Evolutionary conservation across 108 stramenopile species (phyloP).

Genomic region (Chaetoceros tenuissimus): DNA sequence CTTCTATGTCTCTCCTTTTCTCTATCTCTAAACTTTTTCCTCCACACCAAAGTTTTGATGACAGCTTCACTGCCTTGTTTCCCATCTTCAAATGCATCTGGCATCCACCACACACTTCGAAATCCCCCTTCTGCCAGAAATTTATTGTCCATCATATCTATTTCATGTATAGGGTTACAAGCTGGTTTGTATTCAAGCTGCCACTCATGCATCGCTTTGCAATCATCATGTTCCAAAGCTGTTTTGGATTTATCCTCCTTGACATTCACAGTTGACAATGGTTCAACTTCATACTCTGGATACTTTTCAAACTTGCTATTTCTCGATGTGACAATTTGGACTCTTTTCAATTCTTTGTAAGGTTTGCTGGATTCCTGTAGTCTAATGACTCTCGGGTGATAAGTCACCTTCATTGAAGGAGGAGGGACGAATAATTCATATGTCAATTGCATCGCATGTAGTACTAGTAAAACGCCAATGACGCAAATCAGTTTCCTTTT

Average conservation of each 20-base stretch:
- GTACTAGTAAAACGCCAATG: no score
- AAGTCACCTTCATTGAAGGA: no score
- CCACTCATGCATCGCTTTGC: background rate
- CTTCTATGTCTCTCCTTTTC: conserved; percentile 44
- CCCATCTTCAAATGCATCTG: conserved; percentile 2
- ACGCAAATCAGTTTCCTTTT: no score
- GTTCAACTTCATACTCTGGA: conserved; percentile 8
- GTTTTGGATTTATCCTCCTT: conserved; percentile 1
- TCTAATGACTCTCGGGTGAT: no score
- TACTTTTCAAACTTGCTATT: no score
- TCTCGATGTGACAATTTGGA: no score
- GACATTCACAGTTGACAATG: conserved; percentile 3
- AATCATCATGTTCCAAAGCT: conserved; percentile 1
- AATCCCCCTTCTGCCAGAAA: conserved; percentile 40
- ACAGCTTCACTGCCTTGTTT: background rate
- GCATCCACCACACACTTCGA: conserved; percentile 58
- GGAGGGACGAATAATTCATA: no score
- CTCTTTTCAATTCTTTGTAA: no score
- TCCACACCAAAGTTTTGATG: background rate
- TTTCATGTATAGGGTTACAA: background rate
- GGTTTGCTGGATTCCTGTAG: no score
- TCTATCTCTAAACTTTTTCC: background rate
- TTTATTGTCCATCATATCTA: conserved; percentile 2
- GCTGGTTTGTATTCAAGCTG: background rate
- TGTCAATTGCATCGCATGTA: no score